Base-by-base conservation (phyloP, 306 rosid genomes). In the Corylus heterophylla region DNA sequence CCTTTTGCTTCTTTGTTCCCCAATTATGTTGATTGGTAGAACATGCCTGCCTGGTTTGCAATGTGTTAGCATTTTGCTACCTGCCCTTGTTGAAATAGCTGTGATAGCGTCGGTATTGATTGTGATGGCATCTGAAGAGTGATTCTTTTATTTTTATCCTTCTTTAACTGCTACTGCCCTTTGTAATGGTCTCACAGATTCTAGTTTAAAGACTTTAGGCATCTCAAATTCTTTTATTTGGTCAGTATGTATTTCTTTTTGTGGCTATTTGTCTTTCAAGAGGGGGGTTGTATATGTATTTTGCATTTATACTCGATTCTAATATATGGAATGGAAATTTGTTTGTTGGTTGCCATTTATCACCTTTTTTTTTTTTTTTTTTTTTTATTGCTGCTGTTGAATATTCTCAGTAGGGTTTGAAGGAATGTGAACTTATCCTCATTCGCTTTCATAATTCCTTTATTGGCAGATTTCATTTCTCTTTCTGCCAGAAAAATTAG, bases 71-170 rank as follows among this genome's bases (percentile, higher is more conserved):
- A 84, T 76, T 80, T 84, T 81, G 84, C 49, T 90, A 80, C 81
- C 75, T 86, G 73, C 82, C 78, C 82, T 81, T 82, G 87, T 83
- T 87, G 93, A 85, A 86, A 68, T 80, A 80, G 87, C 80, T 80
- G 80, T 86, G 83, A 87, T 80, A 84, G 89, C 81, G 83, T 81
- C 81, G 42, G 76, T 85, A 83, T 89, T 92, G 90, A 79, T 89
- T 86, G 92, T 83, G 93, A 81, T 81, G 81, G 89, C 79, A 88
- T 88, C 88, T 84, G 86, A 86, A 85, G 96, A 92, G 92, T 92
- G 98, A 73, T 84, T 85, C 86, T 47, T 18, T 16, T 58, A 77
- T 83, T 31, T 73, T 66, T 67, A 82, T 74, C 74, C 86, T 76
- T 71, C 74, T 84, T 74, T 51, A 74, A 56, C 76, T 87, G 89